Base-by-base conservation (phyloP, 768 basidiomycete genomes). In the Amanita exitialis region DNA sequence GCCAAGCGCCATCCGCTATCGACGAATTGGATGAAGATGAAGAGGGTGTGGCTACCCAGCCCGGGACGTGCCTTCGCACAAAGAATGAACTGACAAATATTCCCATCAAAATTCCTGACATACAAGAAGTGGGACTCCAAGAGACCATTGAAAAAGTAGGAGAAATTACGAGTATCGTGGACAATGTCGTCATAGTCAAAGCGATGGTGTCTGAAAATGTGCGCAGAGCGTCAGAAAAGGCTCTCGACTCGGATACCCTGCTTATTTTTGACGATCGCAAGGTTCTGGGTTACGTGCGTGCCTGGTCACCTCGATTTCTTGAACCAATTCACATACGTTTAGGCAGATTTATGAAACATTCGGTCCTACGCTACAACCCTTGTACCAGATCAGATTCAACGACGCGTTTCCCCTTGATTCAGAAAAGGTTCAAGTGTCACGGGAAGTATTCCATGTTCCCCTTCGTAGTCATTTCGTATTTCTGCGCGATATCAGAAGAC, bases 281-380 rank as follows among this genome's bases (percentile, higher is more conserved):
- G 56, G 90, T 95, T n/a, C 63, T 97, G 59, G 95, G 95, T 41
- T 83, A 86, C 65, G 93, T 95, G 66, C 68, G 86, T 74, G 16
- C 48, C 20, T 43, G 32, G 28, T 37, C 18, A 32, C 32, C 44
- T 36, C 42, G 20, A 25, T 21, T 47, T 28, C 23, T 23, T 41
- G 32, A 41, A 41, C 50, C 49, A 42, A 21, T 47, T 54, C 57
- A 58, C 51, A 36, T 53, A 45, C 28, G 45, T 60, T 55, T 53
- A 57, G 56, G 8, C 63, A 94, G 90, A 73, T 97, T 47, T 89
- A 86, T 62, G 95, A 98, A 68, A 96, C 94, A 0, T 98, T 98
- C 66, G 95, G 95, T 8, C 92, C 95, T 2, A 90, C 94, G 7
- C 76, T 78, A 16, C 84, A 89, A 53, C 95, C 95, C 5, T 70